Base-by-base conservation (phyloP, 768 basidiomycete species). In the Suillus americanus region DNA sequence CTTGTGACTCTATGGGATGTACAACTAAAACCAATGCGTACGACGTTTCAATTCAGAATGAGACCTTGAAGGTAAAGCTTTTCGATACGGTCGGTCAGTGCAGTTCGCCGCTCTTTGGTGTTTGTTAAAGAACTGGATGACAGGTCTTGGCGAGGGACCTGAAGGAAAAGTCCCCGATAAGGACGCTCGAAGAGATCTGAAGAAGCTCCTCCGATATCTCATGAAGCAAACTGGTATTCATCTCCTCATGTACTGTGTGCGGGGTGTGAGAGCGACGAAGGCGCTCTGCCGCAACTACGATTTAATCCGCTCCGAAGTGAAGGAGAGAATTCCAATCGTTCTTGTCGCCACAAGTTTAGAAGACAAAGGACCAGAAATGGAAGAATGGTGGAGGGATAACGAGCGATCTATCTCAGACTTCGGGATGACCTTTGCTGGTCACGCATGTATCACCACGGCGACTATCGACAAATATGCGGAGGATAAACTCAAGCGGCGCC, bases 391-490 rank as follows among this genome's bases (percentile, higher is more conserved):
- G 81, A 64, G 50, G 20, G 64, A 70, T 56, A 78, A 81, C 48
- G 69, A 78, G 64, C 63, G 66, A 38, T 64, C 65, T 14, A 75
- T 82, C 61, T 67, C 66, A 20, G 63, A 60, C 33, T 69, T 77
- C 45, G 72, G 72, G 14, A 81, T 82, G 71, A 56, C 64, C 10
- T 80, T 81, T 23, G 68, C 74, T 43, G 79, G 74, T 2, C 74
- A 79, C 23, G 81, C 78, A 18, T 83, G 82, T 60, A 71, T 82
- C 61, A 81, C 80, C 18, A 77, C 80, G 4, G 67, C 69, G n/a
- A 66, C 12, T 23, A 73, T 68, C 55, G 66, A 73, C 54, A 65
- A 73, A 54, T 66, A 72, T 25, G 70, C 70, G 35, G 69, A 5
- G 20, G 53, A 54, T 33, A 30, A 20, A 5, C 53, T 73, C 56